Evolutionary conservation across 2,329 filamentous ascomycete species (phyloP), one percentile per base, ranked within the genome.

Genomic region (Aspergillus tubingensis): DNA sequence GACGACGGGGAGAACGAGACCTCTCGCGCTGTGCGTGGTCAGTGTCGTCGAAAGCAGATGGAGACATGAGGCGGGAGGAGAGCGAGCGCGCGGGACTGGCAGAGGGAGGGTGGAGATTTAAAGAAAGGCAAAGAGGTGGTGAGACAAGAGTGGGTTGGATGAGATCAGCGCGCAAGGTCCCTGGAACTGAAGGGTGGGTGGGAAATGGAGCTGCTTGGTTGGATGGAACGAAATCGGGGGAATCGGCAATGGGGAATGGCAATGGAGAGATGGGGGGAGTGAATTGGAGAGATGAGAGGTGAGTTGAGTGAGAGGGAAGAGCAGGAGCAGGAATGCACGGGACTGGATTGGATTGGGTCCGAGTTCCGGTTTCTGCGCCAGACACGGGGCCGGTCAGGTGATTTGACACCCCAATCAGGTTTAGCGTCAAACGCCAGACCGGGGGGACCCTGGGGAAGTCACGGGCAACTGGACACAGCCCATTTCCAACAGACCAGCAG

Each of bases 21-120:
- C 85, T 90, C 87, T 96, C 91, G 79, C 91, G 91, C 91, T 94
- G 83, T 57, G 71, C 68, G 61, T 67, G 68, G 69, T 79, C 70
- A 76, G 76, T 75, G 64, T 69, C 66, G 63, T 60, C 60, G 50
- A 67, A 71, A 57, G 67, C 66, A 62, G 67, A 62, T 62, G 66
- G 66, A 62, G 59, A 56, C 69, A 72, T 73, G 54, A 36, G 32
- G 63, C 58, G 58, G 51, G 51, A 21, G n/a, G 57, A 58, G 50
- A 38, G 53, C 41, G 53, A 39, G 53, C 39, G 53, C 53, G 23
- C 39, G 39, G 53, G 38, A 13, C 47, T 15, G 21, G 30, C 39
- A 60, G 39, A 58, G 17, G 25, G 25, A 55, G 57, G 43, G 13
- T 39, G 44, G 47, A 44, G 50, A 55, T 44, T 57, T 54, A 36